Base-by-base conservation (phyloP, 345 rosid species). In the Citropsis articulata region DNA sequence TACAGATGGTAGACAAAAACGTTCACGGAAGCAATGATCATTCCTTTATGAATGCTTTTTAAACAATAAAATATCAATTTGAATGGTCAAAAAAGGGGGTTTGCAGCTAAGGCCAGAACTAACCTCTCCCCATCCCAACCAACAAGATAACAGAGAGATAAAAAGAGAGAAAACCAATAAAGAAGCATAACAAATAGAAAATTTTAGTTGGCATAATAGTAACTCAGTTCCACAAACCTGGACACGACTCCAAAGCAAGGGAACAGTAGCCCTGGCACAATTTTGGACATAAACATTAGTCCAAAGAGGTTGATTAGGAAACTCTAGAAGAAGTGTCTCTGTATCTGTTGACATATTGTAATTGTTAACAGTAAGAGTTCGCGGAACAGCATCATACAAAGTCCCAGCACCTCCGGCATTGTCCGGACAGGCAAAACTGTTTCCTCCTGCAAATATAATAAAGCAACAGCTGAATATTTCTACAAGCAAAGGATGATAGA, bases 401-500 rank as follows among this genome's bases (percentile, higher is more conserved):
- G 99, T 94, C 72, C 99, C 99, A 76, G 98, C 98, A 75, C 87
- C 99, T 85, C 99, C 99, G 42, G 98, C 90, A 88, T 97, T 97
- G 69, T 85, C 83, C 64, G 88, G 91, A 85, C 99, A 97, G 74
- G 91, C 91, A 70, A 65, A 72, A 85, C 99, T 97, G 60, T 75
- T 82, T 83, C 98, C 99, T 56, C 98, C 99, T 97, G 87, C 83
- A 82, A 81, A 78, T 73, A 79, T 59, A 65, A 78, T 30, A 69
- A 31, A 28, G 57, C 9, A 67, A 19, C 9, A 62, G 5, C 25
- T 19, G n/a, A 56, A 28, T 65, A 33, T 28, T 74, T 73, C 14
- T 28, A 42, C 13, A 60, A 65, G 35, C 53, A 74, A 35, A 10
- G 65, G n/a, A 14, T 33, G 50, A 72, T 22, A 72, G 30, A 66